Evolutionary conservation across 495 filamentous ascomycete species (phyloP).

Genomic region (Talaromyces ruber): DNA sequence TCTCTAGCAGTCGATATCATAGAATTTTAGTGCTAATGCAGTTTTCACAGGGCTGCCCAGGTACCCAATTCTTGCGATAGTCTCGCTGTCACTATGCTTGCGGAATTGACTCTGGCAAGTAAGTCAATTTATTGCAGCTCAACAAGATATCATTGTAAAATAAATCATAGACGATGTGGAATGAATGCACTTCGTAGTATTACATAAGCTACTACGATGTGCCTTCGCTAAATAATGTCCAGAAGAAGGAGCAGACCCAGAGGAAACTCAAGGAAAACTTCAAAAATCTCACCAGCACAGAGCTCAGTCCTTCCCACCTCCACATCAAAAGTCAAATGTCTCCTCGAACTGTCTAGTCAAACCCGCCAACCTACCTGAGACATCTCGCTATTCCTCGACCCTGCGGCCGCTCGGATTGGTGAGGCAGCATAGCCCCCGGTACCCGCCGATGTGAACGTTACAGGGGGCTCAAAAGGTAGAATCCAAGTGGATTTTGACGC

Average conservation of each 20-base stretch:
- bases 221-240: background rate
- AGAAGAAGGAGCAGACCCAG: background rate
- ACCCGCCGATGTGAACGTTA: background rate
- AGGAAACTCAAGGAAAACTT: background rate
- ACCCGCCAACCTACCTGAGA: background rate
- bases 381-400: conserved; percentile 1
- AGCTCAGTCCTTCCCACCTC: background rate
- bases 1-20: background rate
- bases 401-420: conserved; percentile 1
- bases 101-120: no score
- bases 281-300: background rate
- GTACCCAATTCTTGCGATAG: background rate
- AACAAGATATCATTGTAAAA: no score
- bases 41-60: background rate
- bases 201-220: background rate
- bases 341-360: background rate
- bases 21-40: background rate
- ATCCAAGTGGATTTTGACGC: background rate
- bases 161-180: background rate
- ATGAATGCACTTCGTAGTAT: background rate
- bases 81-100: background rate
- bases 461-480: background rate
- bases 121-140: no score
- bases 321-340: background rate
- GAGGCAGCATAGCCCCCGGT: conserved; percentile 3